phyloP scores from a whole-genome alignment of 2,329 filamentous ascomycete species.

The Diaporthe capsici region DNA sequence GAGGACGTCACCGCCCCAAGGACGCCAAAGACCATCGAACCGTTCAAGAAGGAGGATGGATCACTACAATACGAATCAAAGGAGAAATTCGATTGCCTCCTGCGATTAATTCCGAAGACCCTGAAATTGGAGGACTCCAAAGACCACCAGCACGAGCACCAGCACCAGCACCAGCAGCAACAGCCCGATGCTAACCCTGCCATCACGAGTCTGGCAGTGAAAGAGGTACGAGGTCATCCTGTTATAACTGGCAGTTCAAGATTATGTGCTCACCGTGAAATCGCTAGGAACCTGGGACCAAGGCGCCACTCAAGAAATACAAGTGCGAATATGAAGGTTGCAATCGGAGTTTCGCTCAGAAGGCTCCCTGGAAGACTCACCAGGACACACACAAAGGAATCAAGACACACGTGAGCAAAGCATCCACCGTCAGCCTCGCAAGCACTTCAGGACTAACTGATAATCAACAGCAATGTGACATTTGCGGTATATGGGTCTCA shows the following conservation, averaged over 20 bases:
- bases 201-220: not conserved
- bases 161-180: not conserved
- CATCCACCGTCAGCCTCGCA: not conserved
- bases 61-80: slow-evolving; percentile 33
- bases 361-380: slow-evolving; percentile 94
- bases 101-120: slow-evolving; percentile 30
- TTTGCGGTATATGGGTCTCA: slow-evolving; percentile 85
- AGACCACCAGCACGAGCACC: not conserved
- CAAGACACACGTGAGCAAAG: slow-evolving; percentile 84
- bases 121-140: not conserved
- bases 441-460: not conserved
- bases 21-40: slow-evolving; percentile 38
- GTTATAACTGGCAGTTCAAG: slow-evolving; percentile 2
- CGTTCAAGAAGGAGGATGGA: slow-evolving; percentile 37
- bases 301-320: slow-evolving; percentile 73
- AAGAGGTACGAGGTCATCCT: slow-evolving; percentile 25
- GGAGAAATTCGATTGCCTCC: slow-evolving; percentile 36
- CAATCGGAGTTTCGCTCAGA: slow-evolving; percentile 87
- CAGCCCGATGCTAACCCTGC: slow-evolving; percentile 20
- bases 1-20: slow-evolving; percentile 39
- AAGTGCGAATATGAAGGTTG: slow-evolving; percentile 82
- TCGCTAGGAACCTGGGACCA: slow-evolving; percentile 41
- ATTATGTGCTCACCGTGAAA: not conserved
- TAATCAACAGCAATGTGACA: slow-evolving; percentile 46
- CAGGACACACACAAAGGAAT: slow-evolving; percentile 88